Percentiles rank a stretch among this genome's conserved stretches.
Evolutionary conservation across 768 basidiomycete genomes (phyloP).

Genomic region (Podaxis sp.): DNA sequence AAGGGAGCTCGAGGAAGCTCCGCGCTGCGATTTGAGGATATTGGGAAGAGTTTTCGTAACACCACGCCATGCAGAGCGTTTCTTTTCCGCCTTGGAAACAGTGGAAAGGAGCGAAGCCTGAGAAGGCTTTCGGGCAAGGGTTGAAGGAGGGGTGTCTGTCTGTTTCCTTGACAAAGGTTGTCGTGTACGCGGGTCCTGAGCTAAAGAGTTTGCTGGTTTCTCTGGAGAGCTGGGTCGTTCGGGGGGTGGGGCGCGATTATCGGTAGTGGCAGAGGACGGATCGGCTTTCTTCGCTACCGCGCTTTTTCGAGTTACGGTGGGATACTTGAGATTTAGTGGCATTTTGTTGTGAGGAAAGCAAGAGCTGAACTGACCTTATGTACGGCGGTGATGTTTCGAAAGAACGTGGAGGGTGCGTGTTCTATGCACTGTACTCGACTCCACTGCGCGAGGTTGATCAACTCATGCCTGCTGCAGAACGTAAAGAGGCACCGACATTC

Average conservation of each 20-base stretch:
- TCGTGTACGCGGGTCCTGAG: neutral
- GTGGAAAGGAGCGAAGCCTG: slow-evolving; percentile 5
- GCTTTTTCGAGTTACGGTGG: neutral
- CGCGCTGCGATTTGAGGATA: slow-evolving; percentile 4
- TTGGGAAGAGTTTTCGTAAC: slow-evolving; percentile 1
- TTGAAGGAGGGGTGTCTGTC: neutral
- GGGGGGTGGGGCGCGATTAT: too few species aligned
- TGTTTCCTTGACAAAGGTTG: neutral
- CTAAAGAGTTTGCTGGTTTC: neutral
- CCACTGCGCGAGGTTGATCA: neutral
- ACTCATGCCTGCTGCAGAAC: neutral
- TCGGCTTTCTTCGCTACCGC: neutral
- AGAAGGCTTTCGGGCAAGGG: slow-evolving; percentile 1
- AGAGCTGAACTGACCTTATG: slow-evolving; percentile 1
- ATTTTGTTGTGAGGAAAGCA: slow-evolving; percentile 2
- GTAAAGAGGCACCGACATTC: neutral
- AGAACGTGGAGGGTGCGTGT: slow-evolving; percentile 8
- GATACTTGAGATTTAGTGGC: slow-evolving; percentile 6
- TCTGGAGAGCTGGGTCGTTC: neutral
- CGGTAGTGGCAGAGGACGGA: too few species aligned
- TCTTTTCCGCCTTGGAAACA: slow-evolving; percentile 1
- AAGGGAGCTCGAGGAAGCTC: slow-evolving; percentile 2
- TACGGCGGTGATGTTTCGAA: slow-evolving; percentile 5
- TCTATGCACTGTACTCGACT: neutral
- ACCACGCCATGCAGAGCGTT: slow-evolving; percentile 4